Evolutionary conservation across 768 basidiomycete genomes (phyloP).

Genomic region (Pisolithus microcarpus): DNA sequence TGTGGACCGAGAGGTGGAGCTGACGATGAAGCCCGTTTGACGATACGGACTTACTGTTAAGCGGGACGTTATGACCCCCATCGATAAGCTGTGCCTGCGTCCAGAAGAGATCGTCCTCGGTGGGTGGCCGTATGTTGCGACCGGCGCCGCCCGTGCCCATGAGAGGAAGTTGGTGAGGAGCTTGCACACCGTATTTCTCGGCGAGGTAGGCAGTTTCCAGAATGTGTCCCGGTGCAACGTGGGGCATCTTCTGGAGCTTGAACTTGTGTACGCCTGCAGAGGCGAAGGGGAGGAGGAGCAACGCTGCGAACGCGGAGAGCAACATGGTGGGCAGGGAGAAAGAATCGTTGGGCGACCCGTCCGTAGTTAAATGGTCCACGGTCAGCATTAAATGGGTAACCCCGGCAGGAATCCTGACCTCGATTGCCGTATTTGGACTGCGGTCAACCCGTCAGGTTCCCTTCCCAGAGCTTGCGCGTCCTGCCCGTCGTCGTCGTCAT

Average conservation of each 20-base stretch:
- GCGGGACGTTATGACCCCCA: constrained; percentile 81
- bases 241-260: constrained; percentile 81
- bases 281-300: constrained; percentile 41
- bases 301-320: constrained; percentile 33
- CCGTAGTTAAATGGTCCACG: constrained; percentile 19
- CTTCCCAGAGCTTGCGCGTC: neutral
- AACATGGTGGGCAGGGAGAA: constrained; percentile 33
- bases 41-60: constrained; percentile 63
- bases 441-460: neutral
- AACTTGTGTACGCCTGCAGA: constrained; percentile 66
- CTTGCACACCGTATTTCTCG: constrained; percentile 77
- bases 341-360: constrained; percentile 3
- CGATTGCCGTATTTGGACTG: constrained; percentile 7
- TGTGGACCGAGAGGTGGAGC: constrained; percentile 25
- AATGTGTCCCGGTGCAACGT: constrained; percentile 50
- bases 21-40: neutral
- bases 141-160: constrained; percentile 71
- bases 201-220: constrained; percentile 80
- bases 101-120: constrained; percentile 66
- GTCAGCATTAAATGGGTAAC: neutral
- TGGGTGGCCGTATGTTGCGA: constrained; percentile 46
- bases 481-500: constrained; percentile 2
- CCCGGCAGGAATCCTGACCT: neutral
- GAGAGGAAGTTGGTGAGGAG: constrained; percentile 49
- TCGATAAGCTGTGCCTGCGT: constrained; percentile 64